A percentile compares a stretch with the other conserved stretches of the same genome.
These are phyloP conservation scores for Lenwebbia sp. DNA, from an alignment of 345 rosid genomes.

Conservation along the genomic window DNA sequence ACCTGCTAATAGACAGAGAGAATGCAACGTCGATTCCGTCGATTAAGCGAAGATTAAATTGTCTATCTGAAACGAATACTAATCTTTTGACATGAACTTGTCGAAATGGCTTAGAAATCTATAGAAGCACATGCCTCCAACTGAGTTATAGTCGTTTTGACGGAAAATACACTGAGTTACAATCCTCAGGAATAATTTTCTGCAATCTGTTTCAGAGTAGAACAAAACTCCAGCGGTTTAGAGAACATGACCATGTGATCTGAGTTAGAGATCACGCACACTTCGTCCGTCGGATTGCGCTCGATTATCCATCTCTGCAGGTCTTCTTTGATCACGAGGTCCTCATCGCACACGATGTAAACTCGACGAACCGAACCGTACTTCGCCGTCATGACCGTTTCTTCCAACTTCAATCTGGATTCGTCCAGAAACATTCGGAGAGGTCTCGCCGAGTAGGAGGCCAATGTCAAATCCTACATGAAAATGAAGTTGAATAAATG, in stretches of 20 bases:
- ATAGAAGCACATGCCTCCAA: no score
- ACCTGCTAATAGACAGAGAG: background rate
- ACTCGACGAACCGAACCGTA: constrained; percentile 9
- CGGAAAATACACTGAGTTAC: no score
- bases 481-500: background rate
- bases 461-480: constrained; percentile 23
- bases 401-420: background rate
- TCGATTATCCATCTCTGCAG: constrained; percentile 25
- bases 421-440: background rate
- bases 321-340: background rate
- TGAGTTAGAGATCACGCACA: constrained; percentile 11
- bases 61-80: background rate
- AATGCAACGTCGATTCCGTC: background rate
- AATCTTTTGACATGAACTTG: background rate
- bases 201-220: constrained; percentile 12
- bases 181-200: constrained; percentile 4
- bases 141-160: no score
- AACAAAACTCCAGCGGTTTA: constrained; percentile 15
- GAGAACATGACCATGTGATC: constrained; percentile 40
- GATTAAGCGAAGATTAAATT: background rate
- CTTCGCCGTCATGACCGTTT: constrained; percentile 5
- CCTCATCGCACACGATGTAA: constrained; percentile 19
- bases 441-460: constrained; percentile 12
- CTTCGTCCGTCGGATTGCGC: constrained; percentile 14
- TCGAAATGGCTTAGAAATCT: background rate